Conservation (phyloP, 306 rosid species). For the Acmispon strigosus region DNA sequence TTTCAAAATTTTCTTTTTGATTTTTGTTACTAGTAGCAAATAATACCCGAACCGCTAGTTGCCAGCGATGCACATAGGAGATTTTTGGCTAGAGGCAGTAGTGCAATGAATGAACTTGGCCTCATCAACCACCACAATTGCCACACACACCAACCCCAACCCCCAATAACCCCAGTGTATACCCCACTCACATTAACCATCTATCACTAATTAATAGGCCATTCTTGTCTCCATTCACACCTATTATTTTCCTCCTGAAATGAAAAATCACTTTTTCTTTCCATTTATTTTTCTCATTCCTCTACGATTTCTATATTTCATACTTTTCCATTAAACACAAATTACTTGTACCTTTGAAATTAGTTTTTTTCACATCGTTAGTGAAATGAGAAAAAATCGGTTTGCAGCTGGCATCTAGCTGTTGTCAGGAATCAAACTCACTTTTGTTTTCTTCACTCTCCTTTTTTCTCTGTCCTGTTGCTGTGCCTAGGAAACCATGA, state of each 20-base stretch:
- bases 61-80: neutral
- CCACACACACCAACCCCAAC: neutral
- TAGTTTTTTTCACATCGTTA: neutral
- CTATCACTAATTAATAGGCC: neutral
- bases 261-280: no score
- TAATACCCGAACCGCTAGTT: neutral
- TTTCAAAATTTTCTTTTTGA: no score
- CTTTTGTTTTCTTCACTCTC: neutral
- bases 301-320: no score
- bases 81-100: no score
- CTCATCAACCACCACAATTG: neutral
- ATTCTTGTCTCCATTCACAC: neutral
- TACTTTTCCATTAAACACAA: no score
- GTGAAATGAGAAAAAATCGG: neutral
- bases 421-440: constrained; percentile 1
- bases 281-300: no score
- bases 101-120: constrained; percentile 8
- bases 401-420: neutral
- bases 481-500: neutral
- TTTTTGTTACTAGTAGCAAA: no score
- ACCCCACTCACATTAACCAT: neutral
- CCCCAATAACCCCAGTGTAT: neutral
- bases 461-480: no score
- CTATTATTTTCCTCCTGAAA: no score
- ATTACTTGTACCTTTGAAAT: no score